Base-by-base conservation (phyloP, 805 yeast genomes). In the Zygosaccharomyces bisporus region DNA sequence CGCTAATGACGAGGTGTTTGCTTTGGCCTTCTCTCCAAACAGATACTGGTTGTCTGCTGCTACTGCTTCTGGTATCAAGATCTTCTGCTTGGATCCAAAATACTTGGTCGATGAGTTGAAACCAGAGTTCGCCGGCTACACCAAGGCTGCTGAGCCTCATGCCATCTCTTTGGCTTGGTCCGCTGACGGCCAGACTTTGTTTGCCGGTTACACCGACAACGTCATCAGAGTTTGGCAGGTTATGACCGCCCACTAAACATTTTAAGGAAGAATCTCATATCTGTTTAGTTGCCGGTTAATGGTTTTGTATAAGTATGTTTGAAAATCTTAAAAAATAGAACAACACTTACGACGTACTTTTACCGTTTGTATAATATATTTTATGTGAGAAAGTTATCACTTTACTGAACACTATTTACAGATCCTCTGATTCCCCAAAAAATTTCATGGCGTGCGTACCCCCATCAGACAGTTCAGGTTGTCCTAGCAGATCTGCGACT, bases 41-140 rank as follows among this genome's bases (percentile, higher is more conserved):
- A 90, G 99, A 85, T 93, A 87, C 95, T 93, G 99, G 99, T 86
- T 93, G 74, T 91, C 95, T 72, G 99, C 98, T 77, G 98, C 99
- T 70, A 93, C 99, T 66, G 77, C 96, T 59, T 77, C 96, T 61
- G 93, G 96, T 69, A 88, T 93, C 81, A 91, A 90, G 86, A 83
- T 93, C 81, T 93, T 82, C 87, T 87, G 90, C 84, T 83, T 93
- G 74, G 93, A 89, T 79, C 90, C 86, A 77, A 84, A 95, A 77
- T 77, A 77, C 65, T 79, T 90, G 72, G 86, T 89, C 75, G 98
- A 90, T 70, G 96, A 90, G 80, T 86, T 93, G 76, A 90, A 86
- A 78, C 97, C 98, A 72, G 98, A 93, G 79, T 87, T 88, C 70
- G 86, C 93, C 67, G 79, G 83, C 67, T 84, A 87, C 66, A 71